phyloP scores from a whole-genome alignment of 2,329 filamentous ascomycete species.

The Chaetomium sp. region DNA sequence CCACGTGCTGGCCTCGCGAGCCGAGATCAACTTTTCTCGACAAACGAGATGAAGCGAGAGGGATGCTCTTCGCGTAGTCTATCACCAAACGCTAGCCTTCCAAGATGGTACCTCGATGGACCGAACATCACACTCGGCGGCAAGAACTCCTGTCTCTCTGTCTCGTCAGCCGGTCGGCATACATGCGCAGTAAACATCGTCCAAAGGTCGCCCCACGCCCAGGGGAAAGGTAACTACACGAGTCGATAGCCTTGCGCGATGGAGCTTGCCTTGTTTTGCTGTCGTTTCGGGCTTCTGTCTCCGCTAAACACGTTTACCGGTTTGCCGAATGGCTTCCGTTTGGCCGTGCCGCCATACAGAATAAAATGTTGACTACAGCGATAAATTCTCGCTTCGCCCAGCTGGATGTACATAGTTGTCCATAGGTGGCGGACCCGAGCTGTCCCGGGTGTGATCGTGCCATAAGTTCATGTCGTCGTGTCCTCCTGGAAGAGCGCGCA shows the following conservation, averaged over 20 bases:
- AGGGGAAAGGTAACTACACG: neutral
- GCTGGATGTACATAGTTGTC: neutral
- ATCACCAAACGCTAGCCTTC: neutral
- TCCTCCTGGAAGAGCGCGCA: neutral
- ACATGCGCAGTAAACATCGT: neutral
- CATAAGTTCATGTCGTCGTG: neutral
- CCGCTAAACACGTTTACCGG: neutral
- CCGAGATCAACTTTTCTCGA: conserved; percentile 2
- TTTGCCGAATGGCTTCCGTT: neutral
- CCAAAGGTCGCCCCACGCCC: neutral
- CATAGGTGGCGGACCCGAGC: neutral
- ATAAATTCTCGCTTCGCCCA: neutral
- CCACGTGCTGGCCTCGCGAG: conserved; percentile 19
- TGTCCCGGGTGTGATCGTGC: neutral
- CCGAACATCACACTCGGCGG: neutral
- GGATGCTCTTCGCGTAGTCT: neutral
- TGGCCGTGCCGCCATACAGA: neutral
- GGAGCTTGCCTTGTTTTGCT: neutral
- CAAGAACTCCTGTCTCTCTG: neutral
- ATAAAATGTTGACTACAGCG: neutral
- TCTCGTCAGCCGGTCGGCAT: neutral
- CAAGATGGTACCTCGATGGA: neutral
- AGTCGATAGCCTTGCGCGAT: neutral
- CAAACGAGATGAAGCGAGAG: neutral
- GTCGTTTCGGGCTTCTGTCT: neutral